Evolutionary conservation across 164 flowering plant genomes (phyloP), one percentile per base, ranked within the genome.

Genomic region (Paratinospora sagittata): DNA sequence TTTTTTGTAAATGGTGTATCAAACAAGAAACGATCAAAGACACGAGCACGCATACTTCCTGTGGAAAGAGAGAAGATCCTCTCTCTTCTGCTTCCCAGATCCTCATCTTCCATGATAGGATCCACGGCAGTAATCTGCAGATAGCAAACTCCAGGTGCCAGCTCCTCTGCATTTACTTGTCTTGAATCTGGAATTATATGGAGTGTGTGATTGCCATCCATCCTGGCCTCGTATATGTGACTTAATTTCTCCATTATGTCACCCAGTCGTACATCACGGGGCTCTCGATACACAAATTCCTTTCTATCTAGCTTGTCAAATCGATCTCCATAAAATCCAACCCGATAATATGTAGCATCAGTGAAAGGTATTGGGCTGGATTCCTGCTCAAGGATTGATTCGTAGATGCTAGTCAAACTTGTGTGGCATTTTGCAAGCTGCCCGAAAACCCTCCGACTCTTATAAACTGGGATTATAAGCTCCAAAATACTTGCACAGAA

Each of bases 241-340:
- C 96, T 95, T 65, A 95, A 90, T 70, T 95, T 95, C 80, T 95
- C 97, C 99, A 95, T 95, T 80, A 95, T 91, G 78, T 95, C 99
- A 63, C 99, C 99, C 70, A 95, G 80, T 36, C 99, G 86, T 23
- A 95, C 99, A 83, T 92, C 99, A 66, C 97, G 98, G 13, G 97
- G 90, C 78, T 95, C 99, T 72, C 98, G 78, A 70, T 95, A 95
- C 8, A 95, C 88, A 80, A 91, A 95, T 74, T 92, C 99, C 69
- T 82, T 88, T 66, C 81, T 83, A 69, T 95, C 90, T 43, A 95
- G 83, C 79, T 89, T 92, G 57, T 94, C 98, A 74, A 95, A 95
- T 73, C 76, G 85, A 14, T 85, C 89, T 45, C 99, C 97, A 82
- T 95, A 95, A 65, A 95, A 95, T 8, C 99, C 99, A 41, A 95